Conservation (phyloP, 805 yeast genomes). For the Pichia pseudocactophila region DNA sequence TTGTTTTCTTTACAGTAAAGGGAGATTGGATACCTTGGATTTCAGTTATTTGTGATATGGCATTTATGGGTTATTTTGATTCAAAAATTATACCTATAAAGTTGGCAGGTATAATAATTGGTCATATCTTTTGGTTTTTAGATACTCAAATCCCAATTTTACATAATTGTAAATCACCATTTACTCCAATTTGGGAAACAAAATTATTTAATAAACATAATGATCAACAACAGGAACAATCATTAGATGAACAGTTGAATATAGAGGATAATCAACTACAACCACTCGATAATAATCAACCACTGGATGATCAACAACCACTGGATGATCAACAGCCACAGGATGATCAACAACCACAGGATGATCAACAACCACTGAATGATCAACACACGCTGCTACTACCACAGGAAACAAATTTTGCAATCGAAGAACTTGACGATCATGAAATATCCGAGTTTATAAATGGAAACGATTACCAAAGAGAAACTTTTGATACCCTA, state of each 20-base stretch:
- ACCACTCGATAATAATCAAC: neutral
- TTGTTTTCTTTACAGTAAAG: conserved; percentile 34
- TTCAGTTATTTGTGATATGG: conserved; percentile 17
- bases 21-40: conserved; percentile 39
- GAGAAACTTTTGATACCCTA: conserved; percentile 1
- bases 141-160: conserved; percentile 36
- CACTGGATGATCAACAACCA: neutral
- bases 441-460: neutral
- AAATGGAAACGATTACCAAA: neutral
- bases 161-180: conserved; percentile 25
- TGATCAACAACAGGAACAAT: neutral
- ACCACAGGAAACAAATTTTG: neutral
- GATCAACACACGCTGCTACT: no score
- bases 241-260: neutral
- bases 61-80: conserved; percentile 4
- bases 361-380: neutral
- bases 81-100: conserved; percentile 13
- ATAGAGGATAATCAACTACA: neutral
- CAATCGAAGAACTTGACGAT: neutral
- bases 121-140: conserved; percentile 34
- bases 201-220: conserved; percentile 1
- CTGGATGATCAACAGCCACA: neutral
- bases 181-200: conserved; percentile 38
- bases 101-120: conserved; percentile 32
- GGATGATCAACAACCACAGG: neutral